phyloP scores from a whole-genome alignment of 1,139 yeast genomes.

The Yamadazyma trypodendri region DNA sequence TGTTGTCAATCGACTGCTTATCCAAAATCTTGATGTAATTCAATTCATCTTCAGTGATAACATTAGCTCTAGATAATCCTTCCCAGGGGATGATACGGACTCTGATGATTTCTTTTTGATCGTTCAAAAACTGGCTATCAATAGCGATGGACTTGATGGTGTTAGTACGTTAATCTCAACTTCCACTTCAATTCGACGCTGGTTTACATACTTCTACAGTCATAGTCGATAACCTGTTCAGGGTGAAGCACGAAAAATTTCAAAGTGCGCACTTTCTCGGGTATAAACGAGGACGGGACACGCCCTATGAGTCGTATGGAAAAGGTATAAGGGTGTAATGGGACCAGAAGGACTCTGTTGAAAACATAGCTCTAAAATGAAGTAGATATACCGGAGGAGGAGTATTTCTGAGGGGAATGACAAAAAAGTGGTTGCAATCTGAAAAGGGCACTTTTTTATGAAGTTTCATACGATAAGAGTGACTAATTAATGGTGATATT shows the following conservation, averaged over 20 bases:
- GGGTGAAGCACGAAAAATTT: conserved; percentile 6
- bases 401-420: no score
- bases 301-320: background rate
- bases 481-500: no score
- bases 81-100: conserved; percentile 93
- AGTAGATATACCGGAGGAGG: no score
- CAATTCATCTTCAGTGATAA: conserved; percentile 66
- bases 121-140: conserved; percentile 70
- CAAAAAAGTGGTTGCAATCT: no score
- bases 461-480: no score
- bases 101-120: conserved; percentile 70
- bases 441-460: no score
- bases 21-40: conserved; percentile 65
- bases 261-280: conserved; percentile 2
- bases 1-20: conserved; percentile 44
- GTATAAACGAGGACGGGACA: conserved; percentile 1
- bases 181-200: no score
- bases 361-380: no score
- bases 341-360: no score
- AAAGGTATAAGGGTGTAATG: no score
- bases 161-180: conserved; percentile 2
- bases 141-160: conserved; percentile 15
- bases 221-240: conserved; percentile 7
- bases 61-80: conserved; percentile 76
- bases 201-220: conserved; percentile 11